A percentile compares a stretch with the other conserved stretches of the same genome.
Conservation (phyloP, 2,329 filamentous ascomycete species). For the Cadophora gregata region DNA sequence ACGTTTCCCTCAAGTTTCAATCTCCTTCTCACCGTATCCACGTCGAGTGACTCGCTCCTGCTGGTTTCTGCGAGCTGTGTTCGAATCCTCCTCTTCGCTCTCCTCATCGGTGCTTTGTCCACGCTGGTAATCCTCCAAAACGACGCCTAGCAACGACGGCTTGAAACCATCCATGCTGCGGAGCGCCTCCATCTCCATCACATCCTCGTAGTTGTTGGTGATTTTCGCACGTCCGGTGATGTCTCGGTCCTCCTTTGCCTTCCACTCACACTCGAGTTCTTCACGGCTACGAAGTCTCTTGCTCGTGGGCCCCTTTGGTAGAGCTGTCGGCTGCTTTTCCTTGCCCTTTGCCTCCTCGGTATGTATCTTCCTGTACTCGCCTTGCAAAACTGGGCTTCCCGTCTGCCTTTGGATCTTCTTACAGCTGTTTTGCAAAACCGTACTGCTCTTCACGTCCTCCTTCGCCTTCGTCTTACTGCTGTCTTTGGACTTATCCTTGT, state of each 20-base stretch:
- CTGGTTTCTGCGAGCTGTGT: background rate
- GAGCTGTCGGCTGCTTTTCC: background rate
- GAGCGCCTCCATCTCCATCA: constrained; percentile 12
- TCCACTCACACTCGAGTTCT: constrained; percentile 18
- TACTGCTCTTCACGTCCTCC: background rate
- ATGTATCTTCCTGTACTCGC: background rate
- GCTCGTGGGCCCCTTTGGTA: background rate
- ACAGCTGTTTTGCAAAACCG: background rate
- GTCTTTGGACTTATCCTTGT: background rate
- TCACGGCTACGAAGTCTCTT: background rate
- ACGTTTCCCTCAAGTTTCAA: background rate
- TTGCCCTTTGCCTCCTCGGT: background rate
- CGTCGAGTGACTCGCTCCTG: background rate
- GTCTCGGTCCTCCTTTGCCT: constrained; percentile 19
- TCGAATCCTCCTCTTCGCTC: background rate
- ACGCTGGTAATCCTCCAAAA: background rate
- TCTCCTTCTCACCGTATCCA: background rate
- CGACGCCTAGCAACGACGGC: background rate
- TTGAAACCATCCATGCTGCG: constrained; percentile 13
- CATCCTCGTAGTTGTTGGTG: constrained; percentile 21
- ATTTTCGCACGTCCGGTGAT: constrained; percentile 10
- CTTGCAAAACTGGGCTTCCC: background rate
- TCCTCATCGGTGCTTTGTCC: background rate
- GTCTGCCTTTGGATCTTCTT: background rate
- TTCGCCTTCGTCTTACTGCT: background rate